A percentile compares a stretch with the other conserved stretches of the same genome.
These are phyloP conservation scores for Thelonectria rubi DNA, from an alignment of 2,329 filamentous ascomycete genomes.

Conservation along the genomic window DNA sequence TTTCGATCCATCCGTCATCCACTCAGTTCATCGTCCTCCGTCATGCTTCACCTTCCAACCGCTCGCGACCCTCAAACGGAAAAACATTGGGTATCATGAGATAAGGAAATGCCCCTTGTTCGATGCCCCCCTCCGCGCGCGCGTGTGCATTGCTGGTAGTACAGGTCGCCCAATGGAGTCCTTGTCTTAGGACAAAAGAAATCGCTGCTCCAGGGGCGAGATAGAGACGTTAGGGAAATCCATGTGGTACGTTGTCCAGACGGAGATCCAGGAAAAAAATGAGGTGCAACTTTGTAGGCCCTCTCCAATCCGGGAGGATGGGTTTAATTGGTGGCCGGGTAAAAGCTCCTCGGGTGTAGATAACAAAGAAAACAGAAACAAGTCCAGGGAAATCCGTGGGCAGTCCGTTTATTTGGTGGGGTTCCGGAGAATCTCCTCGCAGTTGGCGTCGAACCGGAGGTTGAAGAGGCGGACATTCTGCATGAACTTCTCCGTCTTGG, in stretches of 20 bases:
- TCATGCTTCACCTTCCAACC: conserved; percentile 39
- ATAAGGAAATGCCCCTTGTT: conserved; percentile 47
- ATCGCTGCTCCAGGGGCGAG: conserved; percentile 37
- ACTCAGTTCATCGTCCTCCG: conserved; percentile 24
- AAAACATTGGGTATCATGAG: conserved; percentile 50
- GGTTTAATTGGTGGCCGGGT: conserved; percentile 32
- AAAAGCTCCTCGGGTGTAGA: conserved; percentile 36
- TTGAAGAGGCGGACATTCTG: conserved; percentile 87
- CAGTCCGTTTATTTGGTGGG: conserved; percentile 60
- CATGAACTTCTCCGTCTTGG: conserved; percentile 94
- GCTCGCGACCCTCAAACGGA: conserved; percentile 43
- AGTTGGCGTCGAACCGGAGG: conserved; percentile 94
- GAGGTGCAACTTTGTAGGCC: conserved; percentile 40
- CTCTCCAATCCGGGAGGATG: conserved; percentile 39
- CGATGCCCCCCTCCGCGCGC: conserved; percentile 40
- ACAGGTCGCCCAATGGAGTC: conserved; percentile 45
- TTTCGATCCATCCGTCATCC: conserved; percentile 27
- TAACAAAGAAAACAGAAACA: conserved; percentile 35
- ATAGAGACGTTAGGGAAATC: conserved; percentile 41
- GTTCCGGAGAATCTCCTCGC: conserved; percentile 81
- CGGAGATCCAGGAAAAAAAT: conserved; percentile 39
- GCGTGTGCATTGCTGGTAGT: conserved; percentile 45
- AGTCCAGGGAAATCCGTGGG: conserved; percentile 38
- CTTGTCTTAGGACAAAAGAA: conserved; percentile 42
- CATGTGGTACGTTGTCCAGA: conserved; percentile 36